phyloP scores from a whole-genome alignment of 2,329 filamentous ascomycete species.

The Chrysosporium queenslandicum region DNA sequence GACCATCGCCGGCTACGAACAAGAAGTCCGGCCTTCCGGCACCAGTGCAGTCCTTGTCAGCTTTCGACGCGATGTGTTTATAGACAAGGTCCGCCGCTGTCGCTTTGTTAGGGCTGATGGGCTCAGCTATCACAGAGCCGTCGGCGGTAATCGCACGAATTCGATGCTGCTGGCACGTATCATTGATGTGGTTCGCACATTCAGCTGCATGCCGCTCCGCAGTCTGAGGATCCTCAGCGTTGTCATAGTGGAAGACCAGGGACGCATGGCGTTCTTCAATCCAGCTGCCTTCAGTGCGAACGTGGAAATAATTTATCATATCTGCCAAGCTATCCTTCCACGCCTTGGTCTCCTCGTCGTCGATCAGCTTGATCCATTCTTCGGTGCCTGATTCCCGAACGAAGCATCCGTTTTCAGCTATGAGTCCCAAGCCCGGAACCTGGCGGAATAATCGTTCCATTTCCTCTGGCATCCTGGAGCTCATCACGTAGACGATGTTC shows the following conservation, averaged over 20 bases:
- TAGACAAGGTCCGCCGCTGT: conserved; percentile 70
- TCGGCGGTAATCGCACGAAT: conserved; percentile 77
- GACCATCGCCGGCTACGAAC: conserved; percentile 78
- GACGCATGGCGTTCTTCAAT: conserved; percentile 89
- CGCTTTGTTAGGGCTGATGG: conserved; percentile 76
- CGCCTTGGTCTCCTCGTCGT: conserved; percentile 55
- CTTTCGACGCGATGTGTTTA: conserved; percentile 50
- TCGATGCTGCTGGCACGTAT: conserved; percentile 71
- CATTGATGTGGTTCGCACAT: conserved; percentile 90
- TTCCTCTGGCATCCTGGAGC: conserved; percentile 74
- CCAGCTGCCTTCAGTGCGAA: conserved; percentile 77
- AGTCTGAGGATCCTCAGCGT: conserved; percentile 63
- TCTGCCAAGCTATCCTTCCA: conserved; percentile 79
- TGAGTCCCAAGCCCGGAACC: conserved; percentile 73
- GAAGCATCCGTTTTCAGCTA: conserved; percentile 92
- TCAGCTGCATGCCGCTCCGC: conserved; percentile 75
- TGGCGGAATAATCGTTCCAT: conserved; percentile 76
- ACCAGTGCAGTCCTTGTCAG: conserved; percentile 34
- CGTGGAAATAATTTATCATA: conserved; percentile 80
- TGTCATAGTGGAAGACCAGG: conserved; percentile 80
- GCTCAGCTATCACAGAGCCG: conserved; percentile 72
- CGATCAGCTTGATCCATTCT: conserved; percentile 68
- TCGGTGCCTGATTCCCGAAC: conserved; percentile 59
- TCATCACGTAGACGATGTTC: conserved; percentile 92
- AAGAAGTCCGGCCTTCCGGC: conserved; percentile 61